Conservation (phyloP, 2,329 filamentous ascomycete species). For the Diaporthe nobilis region DNA sequence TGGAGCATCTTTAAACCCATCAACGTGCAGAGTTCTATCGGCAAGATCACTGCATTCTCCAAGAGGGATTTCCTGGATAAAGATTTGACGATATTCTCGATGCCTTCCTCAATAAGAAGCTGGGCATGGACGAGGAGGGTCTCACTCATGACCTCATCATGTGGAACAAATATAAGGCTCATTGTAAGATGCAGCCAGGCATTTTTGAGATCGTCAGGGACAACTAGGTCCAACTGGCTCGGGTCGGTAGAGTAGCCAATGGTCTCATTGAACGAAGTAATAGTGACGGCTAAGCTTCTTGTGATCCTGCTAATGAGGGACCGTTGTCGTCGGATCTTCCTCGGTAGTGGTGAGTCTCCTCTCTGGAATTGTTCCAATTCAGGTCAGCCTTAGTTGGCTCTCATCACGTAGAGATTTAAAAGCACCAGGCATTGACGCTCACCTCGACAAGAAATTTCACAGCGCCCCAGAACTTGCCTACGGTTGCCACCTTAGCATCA, state of each 20-base stretch:
- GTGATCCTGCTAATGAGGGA: constrained; percentile 32
- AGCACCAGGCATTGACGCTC: neutral
- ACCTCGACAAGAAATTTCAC: neutral
- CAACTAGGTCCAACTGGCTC: neutral
- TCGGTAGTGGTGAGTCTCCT: neutral
- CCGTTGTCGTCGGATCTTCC: neutral
- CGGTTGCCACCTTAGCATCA: neutral
- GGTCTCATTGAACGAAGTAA: neutral
- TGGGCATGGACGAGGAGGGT: neutral
- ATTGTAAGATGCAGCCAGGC: constrained; percentile 10
- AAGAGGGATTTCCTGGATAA: neutral
- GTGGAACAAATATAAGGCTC: neutral
- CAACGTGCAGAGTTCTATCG: constrained; percentile 59
- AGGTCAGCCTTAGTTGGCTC: neutral
- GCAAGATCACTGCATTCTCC: constrained; percentile 51
- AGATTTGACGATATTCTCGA: constrained; percentile 1
- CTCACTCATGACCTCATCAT: constrained; percentile 10
- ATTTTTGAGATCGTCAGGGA: constrained; percentile 11
- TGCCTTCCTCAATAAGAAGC: neutral
- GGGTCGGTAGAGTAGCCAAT: neutral
- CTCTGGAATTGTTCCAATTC: neutral
- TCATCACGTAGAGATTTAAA: neutral
- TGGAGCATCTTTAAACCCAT: constrained; percentile 55
- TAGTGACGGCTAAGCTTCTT: neutral
- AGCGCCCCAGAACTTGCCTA: constrained; percentile 11